phyloP scores from a whole-genome alignment of 1,139 yeast genomes.

The Debaryomycetaceae sp. region DNA sequence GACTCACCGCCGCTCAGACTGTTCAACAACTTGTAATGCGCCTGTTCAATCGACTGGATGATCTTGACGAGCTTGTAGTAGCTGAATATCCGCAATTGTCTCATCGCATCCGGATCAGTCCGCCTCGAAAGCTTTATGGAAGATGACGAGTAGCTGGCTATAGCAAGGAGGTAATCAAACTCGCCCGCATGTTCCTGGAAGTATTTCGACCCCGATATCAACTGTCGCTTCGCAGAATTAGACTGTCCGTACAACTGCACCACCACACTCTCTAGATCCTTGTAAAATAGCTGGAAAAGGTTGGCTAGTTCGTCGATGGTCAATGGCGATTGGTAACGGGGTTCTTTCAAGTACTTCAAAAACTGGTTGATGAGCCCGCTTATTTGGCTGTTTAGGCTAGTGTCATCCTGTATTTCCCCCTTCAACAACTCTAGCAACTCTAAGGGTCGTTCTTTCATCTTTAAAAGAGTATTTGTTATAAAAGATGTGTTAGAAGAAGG shows the following conservation, averaged over 20 bases:
- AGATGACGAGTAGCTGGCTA: slow-evolving; percentile 40
- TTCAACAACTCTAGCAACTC: slow-evolving; percentile 3
- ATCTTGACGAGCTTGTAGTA: slow-evolving; percentile 38
- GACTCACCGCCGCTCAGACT: slow-evolving; percentile 26
- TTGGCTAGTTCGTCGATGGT: slow-evolving; percentile 32
- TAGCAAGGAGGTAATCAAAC: slow-evolving; percentile 43
- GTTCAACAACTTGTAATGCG: slow-evolving; percentile 30
- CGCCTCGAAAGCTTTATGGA: slow-evolving; percentile 39
- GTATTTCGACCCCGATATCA: slow-evolving; percentile 27
- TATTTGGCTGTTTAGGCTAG: slow-evolving; percentile 18
- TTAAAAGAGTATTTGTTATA: too few species aligned
- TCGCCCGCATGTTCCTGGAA: slow-evolving; percentile 29
- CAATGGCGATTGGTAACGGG: slow-evolving; percentile 42
- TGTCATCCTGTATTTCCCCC: slow-evolving; percentile 4
- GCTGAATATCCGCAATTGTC: slow-evolving; percentile 41
- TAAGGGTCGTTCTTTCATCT: not conserved
- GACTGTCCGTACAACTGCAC: slow-evolving; percentile 36
- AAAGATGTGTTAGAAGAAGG: not conserved
- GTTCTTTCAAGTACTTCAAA: slow-evolving; percentile 39
- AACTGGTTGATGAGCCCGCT: slow-evolving; percentile 26
- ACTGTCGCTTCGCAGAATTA: slow-evolving; percentile 37
- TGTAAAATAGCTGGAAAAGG: slow-evolving; percentile 34
- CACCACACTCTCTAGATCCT: slow-evolving; percentile 36
- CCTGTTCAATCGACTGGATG: slow-evolving; percentile 30
- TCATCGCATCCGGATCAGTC: slow-evolving; percentile 33